A percentile compares a stretch with the other conserved stretches of the same genome.
Evolutionary conservation across 305 asterid genomes (phyloP).

Genomic region (Fraxinus greggii): DNA sequence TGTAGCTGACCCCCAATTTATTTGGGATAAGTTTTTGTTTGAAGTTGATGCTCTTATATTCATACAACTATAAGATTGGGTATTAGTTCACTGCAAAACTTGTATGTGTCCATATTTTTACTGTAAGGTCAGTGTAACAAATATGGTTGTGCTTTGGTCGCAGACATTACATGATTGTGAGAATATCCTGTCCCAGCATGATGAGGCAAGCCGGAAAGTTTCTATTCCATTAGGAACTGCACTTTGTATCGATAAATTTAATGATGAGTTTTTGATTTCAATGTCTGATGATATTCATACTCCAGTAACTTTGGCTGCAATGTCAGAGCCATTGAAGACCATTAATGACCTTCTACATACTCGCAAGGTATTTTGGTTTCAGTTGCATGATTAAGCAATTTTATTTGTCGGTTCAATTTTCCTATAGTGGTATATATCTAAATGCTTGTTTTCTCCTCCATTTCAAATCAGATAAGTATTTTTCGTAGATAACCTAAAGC

Average conservation of each 20-base stretch:
- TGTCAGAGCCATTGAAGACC: slow-evolving; percentile 83
- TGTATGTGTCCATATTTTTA: not conserved
- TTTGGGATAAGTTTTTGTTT: not conserved
- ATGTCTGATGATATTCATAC: slow-evolving; percentile 97
- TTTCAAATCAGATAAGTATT: not conserved
- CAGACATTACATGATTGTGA: slow-evolving; percentile 81
- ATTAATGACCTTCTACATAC: slow-evolving; percentile 92
- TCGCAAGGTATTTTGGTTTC: slow-evolving; percentile 58
- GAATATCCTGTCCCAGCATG: slow-evolving; percentile 43
- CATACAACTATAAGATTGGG: not conserved
- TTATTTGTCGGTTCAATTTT: slow-evolving; percentile 1
- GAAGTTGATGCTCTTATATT: slow-evolving; percentile 2
- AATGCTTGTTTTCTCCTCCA: not conserved
- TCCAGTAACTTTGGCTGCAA: slow-evolving; percentile 80
- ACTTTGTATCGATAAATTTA: slow-evolving; percentile 59
- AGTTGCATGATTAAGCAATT: not conserved
- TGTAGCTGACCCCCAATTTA: not conserved
- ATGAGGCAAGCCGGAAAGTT: slow-evolving; percentile 44
- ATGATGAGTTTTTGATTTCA: slow-evolving; percentile 61
- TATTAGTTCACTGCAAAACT: slow-evolving; percentile 4
- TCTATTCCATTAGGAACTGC: slow-evolving; percentile 55
- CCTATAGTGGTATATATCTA: not conserved
- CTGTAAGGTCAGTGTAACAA: slow-evolving; percentile 3
- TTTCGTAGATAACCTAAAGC: slow-evolving; percentile 9
- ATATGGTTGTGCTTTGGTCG: slow-evolving; percentile 30